These are phyloP conservation scores for Hyphochytrium catenoides DNA, from an alignment of 352 stramenopile species.

Conservation along the genomic window DNA sequence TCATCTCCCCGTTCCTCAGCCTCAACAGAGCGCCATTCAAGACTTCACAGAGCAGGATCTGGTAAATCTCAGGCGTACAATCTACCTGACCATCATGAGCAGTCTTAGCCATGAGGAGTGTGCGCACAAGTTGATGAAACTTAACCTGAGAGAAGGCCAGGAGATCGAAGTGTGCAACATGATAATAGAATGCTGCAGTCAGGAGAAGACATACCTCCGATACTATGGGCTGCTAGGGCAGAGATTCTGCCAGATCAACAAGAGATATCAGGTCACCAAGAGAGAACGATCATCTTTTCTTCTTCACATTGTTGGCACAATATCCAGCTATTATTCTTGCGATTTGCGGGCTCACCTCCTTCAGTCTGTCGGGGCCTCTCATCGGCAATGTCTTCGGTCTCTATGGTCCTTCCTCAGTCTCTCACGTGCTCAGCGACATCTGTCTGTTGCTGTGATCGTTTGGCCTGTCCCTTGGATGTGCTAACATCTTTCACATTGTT, in stretches of 20 bases:
- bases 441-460: no score
- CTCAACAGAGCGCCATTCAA: slow-evolving; percentile 45
- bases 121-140: slow-evolving; percentile 93
- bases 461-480: no score
- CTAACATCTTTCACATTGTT: no score
- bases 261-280: slow-evolving; percentile 82
- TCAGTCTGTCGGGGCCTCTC: no score
- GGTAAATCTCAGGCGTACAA: slow-evolving; percentile 90
- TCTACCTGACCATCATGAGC: slow-evolving; percentile 99
- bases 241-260: slow-evolving; percentile 87
- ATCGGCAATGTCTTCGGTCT: no score
- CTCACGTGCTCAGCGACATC: no score
- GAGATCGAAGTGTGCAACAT: slow-evolving; percentile 97
- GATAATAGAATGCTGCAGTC: slow-evolving; percentile 96
- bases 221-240: slow-evolving; percentile 92
- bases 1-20: no score
- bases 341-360: no score
- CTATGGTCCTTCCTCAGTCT: no score
- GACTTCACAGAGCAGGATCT: slow-evolving; percentile 94
- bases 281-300: no score
- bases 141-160: slow-evolving; percentile 84
- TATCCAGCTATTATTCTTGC: no score
- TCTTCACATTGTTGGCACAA: no score
- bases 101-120: slow-evolving; percentile 96
- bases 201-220: slow-evolving; percentile 88